Evolutionary conservation across 352 stramenopile genomes (phyloP).

Genomic region (Pythium apleroticum): DNA sequence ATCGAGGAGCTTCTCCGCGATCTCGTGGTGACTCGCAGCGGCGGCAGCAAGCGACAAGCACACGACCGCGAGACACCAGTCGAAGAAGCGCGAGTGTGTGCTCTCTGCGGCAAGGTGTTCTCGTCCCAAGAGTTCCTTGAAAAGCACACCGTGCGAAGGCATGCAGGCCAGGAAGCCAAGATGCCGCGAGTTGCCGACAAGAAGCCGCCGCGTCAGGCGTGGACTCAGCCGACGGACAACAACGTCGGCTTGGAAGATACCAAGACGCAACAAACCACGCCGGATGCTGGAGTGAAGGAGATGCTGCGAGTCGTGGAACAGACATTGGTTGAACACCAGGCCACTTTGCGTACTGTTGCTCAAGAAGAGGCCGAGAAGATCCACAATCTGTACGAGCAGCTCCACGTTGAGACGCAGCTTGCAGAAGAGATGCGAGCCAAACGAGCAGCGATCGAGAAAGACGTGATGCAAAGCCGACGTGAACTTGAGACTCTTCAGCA

Average conservation of each 20-base stretch:
- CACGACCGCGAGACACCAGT: conserved; percentile 14
- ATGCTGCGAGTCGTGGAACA: conserved; percentile 55
- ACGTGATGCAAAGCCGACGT: conserved; percentile 30
- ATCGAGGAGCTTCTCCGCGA: conserved; percentile 59
- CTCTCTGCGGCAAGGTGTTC: conserved; percentile 69
- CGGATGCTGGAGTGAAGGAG: conserved; percentile 29
- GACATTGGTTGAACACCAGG: conserved; percentile 50
- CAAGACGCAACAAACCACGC: background rate
- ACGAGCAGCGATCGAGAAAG: conserved; percentile 29
- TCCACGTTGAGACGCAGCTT: conserved; percentile 49
- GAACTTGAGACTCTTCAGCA: conserved; percentile 38
- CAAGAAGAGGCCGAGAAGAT: conserved; percentile 48
- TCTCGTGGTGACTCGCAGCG: conserved; percentile 31
- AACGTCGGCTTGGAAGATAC: conserved; percentile 16
- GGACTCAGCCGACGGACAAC: background rate
- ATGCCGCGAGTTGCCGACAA: background rate
- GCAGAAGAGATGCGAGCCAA: conserved; percentile 43
- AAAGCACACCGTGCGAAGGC: conserved; percentile 57
- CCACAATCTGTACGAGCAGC: conserved; percentile 50
- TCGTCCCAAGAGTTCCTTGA: conserved; percentile 58
- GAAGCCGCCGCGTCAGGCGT: background rate
- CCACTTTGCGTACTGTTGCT: conserved; percentile 43
- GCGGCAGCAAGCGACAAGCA: background rate
- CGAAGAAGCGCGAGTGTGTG: conserved; percentile 54
- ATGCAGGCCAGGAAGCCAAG: conserved; percentile 32